phyloP scores from a whole-genome alignment of 1,284 basidiomycete genomes.

The Xanthoconium separans region DNA sequence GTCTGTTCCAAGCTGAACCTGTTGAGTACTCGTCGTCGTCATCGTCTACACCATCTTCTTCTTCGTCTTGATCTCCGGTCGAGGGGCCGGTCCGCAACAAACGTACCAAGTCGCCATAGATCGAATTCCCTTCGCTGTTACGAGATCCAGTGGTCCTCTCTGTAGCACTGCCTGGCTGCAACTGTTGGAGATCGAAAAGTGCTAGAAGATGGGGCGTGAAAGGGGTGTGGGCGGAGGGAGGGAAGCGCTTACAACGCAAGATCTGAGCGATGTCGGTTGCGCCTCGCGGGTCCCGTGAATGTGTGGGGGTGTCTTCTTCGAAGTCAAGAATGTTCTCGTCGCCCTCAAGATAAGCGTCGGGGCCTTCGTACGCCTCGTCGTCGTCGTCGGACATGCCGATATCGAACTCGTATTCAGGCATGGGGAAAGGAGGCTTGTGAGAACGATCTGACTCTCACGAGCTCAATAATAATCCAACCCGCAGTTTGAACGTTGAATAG shows the following conservation, averaged over 20 bases:
- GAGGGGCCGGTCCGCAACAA: slow-evolving; percentile 15
- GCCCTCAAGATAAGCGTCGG: slow-evolving; percentile 32
- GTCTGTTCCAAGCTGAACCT: slow-evolving; percentile 21
- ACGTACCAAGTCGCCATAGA: slow-evolving; percentile 25
- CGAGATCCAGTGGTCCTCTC: slow-evolving; percentile 32
- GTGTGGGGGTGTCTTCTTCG: slow-evolving; percentile 17
- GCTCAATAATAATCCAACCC: too few species aligned
- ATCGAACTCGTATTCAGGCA: slow-evolving; percentile 27
- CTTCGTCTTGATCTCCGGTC: slow-evolving; percentile 27
- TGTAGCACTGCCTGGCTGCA: slow-evolving; percentile 14
- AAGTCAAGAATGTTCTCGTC: slow-evolving; percentile 31
- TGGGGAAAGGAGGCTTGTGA: slow-evolving; percentile 11
- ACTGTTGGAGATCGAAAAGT: slow-evolving; percentile 41
- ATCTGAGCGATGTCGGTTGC: slow-evolving; percentile 28
- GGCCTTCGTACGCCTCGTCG: slow-evolving; percentile 32
- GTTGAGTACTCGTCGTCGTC: slow-evolving; percentile 36
- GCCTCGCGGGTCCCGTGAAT: slow-evolving; percentile 17
- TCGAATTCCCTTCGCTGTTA: slow-evolving; percentile 23
- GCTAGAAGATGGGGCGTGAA: slow-evolving; percentile 31
- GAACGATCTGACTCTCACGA: background rate
- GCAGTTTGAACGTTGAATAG: too few species aligned
- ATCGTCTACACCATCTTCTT: slow-evolving; percentile 39
- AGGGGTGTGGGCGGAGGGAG: background rate
- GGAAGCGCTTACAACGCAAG: slow-evolving; percentile 35
- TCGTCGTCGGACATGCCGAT: slow-evolving; percentile 26